Percentiles rank a stretch among this genome's conserved stretches.
phyloP scores from a whole-genome alignment of 192 early-diverging fungal genomes.

The Coemansia sp. region DNA sequence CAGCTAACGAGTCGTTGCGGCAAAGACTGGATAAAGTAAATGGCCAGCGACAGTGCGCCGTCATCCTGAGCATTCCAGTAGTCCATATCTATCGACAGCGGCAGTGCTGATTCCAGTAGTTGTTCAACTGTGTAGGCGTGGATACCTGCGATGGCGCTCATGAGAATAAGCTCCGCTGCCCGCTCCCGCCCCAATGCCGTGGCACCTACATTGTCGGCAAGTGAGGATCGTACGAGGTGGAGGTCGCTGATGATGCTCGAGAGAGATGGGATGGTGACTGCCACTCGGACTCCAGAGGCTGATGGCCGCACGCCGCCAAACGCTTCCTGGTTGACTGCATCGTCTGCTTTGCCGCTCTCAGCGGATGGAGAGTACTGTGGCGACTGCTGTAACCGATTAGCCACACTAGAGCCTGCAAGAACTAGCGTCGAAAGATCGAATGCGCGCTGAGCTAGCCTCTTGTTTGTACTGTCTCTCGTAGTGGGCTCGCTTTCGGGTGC shows the following conservation, averaged over 20 bases:
- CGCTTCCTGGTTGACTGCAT: neutral
- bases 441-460: constrained; percentile 22
- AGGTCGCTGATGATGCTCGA: constrained; percentile 21
- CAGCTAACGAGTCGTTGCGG: constrained; percentile 38
- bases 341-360: neutral
- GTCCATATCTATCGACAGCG: constrained; percentile 62
- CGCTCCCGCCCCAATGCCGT: neutral
- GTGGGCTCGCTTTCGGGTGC: neutral
- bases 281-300: neutral
- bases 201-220: neutral
- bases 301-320: neutral
- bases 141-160: constrained; percentile 47
- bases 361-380: neutral
- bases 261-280: constrained; percentile 18
- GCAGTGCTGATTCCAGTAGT: constrained; percentile 63
- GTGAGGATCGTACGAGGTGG: constrained; percentile 13
- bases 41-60: constrained; percentile 30
- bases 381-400: neutral
- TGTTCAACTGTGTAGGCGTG: constrained; percentile 62
- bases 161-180: constrained; percentile 20
- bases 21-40: constrained; percentile 40
- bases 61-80: constrained; percentile 68
- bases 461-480: neutral
- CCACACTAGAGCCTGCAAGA: constrained; percentile 1
- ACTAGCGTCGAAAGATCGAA: constrained; percentile 42